Evolutionary conservation across 495 filamentous ascomycete species (phyloP).

Genomic region (Aspergillus diversus): DNA sequence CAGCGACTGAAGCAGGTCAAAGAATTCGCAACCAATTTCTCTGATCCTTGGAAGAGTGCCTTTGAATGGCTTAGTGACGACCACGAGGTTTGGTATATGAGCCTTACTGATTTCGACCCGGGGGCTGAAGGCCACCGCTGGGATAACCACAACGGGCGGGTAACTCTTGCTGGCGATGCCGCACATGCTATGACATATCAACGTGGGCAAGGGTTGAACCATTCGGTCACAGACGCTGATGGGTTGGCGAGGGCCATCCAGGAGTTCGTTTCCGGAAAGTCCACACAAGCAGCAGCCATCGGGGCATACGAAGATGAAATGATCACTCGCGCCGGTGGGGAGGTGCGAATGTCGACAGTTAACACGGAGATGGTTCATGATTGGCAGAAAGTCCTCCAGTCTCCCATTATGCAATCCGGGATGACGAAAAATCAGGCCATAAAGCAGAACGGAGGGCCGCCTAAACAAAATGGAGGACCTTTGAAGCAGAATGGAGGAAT

Average conservation of each 20-base stretch:
- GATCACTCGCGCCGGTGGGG: slow-evolving; percentile 48
- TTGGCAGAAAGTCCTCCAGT: slow-evolving; percentile 42
- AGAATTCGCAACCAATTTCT: slow-evolving; percentile 19
- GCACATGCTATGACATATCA: slow-evolving; percentile 54
- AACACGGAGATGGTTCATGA: slow-evolving; percentile 51
- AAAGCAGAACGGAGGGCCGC: neutral
- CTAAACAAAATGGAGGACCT: neutral
- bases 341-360: slow-evolving; percentile 42
- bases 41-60: slow-evolving; percentile 27
- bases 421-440: slow-evolving; percentile 16
- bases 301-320: slow-evolving; percentile 52
- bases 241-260: slow-evolving; percentile 42
- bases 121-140: slow-evolving; percentile 20
- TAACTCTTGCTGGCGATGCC: slow-evolving; percentile 55
- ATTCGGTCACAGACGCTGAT: slow-evolving; percentile 50
- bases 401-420: slow-evolving; percentile 23
- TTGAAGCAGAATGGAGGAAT: neutral
- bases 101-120: slow-evolving; percentile 30
- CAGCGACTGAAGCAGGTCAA: slow-evolving; percentile 30
- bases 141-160: slow-evolving; percentile 43
- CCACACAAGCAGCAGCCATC: slow-evolving; percentile 29
- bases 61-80: slow-evolving; percentile 28
- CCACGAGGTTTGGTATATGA: slow-evolving; percentile 34
- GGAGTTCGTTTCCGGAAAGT: slow-evolving; percentile 20
- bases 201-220: slow-evolving; percentile 54